Evolutionary conservation across 148 eudicot species (phyloP).

Genomic region (Rhododendron vialii): DNA sequence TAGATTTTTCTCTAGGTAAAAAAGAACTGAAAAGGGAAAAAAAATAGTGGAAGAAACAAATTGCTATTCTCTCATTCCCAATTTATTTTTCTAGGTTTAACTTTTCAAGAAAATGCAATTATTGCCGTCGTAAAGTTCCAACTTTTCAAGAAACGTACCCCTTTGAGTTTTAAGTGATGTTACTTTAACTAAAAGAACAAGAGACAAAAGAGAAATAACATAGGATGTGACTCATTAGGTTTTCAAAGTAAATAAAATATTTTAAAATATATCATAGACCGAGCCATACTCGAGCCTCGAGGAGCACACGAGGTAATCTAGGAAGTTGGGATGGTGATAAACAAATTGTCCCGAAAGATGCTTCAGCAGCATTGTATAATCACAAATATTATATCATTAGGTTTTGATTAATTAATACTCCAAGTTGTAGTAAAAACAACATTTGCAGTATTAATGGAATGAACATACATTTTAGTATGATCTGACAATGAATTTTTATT

Average conservation of each 20-base stretch:
- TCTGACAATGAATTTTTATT: background rate
- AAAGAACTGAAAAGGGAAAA: background rate
- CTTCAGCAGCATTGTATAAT: background rate
- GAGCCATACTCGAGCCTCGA: background rate
- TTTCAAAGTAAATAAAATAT: background rate
- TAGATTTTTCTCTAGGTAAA: background rate
- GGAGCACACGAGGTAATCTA: background rate
- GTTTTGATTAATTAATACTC: background rate
- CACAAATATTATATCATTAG: background rate
- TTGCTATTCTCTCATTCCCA: background rate
- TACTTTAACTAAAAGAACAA: background rate
- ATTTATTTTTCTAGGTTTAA: background rate
- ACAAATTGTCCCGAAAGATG: background rate
- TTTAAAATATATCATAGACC: background rate
- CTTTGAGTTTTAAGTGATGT: background rate
- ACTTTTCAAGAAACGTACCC: background rate
- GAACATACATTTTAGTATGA: background rate
- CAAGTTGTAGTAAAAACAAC: too few relatives aligned
- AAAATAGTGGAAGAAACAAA: background rate
- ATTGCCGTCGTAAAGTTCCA: background rate
- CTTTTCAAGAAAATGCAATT: background rate
- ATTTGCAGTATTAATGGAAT: background rate
- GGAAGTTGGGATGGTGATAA: background rate
- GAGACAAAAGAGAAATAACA: background rate
- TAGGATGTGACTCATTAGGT: background rate